Percentiles rank a stretch among this genome's conserved stretches.
Conservation (phyloP, 106 monocot species). For the Apostasia shenzhenica region DNA sequence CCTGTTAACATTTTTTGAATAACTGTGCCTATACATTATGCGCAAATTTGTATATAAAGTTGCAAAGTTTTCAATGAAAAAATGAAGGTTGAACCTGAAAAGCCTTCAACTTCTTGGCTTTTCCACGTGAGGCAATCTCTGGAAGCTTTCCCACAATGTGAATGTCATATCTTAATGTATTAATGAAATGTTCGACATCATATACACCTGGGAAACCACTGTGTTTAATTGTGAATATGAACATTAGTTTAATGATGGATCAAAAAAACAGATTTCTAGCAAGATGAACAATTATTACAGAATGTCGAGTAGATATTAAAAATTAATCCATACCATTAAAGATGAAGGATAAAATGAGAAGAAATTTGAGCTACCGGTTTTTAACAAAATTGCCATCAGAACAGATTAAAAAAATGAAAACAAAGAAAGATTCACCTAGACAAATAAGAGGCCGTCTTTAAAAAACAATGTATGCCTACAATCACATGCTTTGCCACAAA, state of each 20-base stretch:
- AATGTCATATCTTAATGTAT: conserved; percentile 68
- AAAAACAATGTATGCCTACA: too few species aligned
- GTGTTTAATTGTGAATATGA: conserved; percentile 14
- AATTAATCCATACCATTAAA: background rate
- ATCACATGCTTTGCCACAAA: too few species aligned
- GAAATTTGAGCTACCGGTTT: background rate
- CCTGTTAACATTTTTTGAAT: too few species aligned
- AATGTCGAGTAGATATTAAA: background rate
- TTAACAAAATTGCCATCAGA: background rate
- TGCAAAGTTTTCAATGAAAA: background rate
- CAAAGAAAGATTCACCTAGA: too few species aligned
- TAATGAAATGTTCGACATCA: conserved; percentile 91
- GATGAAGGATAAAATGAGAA: too few species aligned
- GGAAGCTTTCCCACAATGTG: conserved; percentile 67
- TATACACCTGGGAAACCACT: conserved; percentile 96
- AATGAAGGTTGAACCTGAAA: conserved; percentile 43
- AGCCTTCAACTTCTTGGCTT: conserved; percentile 72
- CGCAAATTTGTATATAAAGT: background rate
- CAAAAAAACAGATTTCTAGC: background rate
- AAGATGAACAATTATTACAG: too few species aligned
- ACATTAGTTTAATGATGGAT: conserved; percentile 15
- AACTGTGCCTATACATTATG: too few species aligned
- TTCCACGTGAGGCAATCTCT: conserved; percentile 61
- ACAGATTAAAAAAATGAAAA: background rate
- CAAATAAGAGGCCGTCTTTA: too few species aligned